A percentile compares a stretch with the other conserved stretches of the same genome.
These are phyloP conservation scores for Aspergillus sclerotioniger DNA, from an alignment of 495 filamentous ascomycete species.

Conservation along the genomic window DNA sequence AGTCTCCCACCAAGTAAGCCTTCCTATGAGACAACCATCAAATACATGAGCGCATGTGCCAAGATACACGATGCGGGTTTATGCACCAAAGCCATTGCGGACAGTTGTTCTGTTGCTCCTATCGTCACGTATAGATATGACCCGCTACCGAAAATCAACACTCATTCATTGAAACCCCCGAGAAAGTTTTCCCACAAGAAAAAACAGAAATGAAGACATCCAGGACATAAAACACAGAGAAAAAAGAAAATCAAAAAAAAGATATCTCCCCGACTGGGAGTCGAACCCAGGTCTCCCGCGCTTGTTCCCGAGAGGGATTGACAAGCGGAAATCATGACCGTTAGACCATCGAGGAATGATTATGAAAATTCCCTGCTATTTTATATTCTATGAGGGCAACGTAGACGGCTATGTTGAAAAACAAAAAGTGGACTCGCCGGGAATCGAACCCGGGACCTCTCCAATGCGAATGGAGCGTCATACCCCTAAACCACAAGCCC, in stretches of 20 bases:
- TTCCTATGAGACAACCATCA: too few species aligned
- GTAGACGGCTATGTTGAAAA: background rate
- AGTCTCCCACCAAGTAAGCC: too few species aligned
- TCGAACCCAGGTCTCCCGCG: background rate
- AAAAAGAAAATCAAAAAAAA: background rate
- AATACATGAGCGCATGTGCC: too few species aligned
- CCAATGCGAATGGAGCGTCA: constrained; percentile 13
- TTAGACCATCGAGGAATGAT: background rate
- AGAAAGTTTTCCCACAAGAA: too few species aligned
- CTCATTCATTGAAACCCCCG: too few species aligned
- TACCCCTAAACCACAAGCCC: constrained; percentile 14
- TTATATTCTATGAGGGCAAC: background rate
- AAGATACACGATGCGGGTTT: too few species aligned
- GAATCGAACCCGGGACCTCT: constrained; percentile 13
- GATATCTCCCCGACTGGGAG: background rate
- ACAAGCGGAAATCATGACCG: constrained; percentile 1
- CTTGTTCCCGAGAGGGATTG: background rate
- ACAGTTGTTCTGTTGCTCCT: too few species aligned
- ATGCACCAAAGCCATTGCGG: too few species aligned
- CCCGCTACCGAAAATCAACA: too few species aligned
- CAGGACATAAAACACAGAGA: background rate
- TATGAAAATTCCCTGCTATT: background rate
- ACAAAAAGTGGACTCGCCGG: constrained; percentile 11
- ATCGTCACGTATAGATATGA: too few species aligned
- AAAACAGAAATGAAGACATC: too few species aligned